Conservation (phyloP, 768 basidiomycete species). For the Tubosaeta sp. region DNA sequence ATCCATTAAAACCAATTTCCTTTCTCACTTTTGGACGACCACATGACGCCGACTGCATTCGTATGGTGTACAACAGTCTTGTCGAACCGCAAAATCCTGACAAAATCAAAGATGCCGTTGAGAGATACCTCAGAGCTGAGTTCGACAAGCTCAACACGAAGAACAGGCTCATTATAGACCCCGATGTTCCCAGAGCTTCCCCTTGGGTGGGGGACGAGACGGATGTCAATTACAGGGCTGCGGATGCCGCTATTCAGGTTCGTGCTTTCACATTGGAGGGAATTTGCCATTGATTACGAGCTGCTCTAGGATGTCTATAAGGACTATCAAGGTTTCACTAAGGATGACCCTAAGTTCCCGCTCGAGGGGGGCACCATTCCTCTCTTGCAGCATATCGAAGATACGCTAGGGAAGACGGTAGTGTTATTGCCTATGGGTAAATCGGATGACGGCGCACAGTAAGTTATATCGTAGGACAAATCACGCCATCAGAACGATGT, state of each 20-base stretch:
- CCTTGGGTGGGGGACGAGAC: background rate
- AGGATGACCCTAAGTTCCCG: slow-evolving; percentile 42
- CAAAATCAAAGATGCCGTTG: slow-evolving; percentile 58
- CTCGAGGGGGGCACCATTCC: slow-evolving; percentile 88
- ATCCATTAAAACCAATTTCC: background rate
- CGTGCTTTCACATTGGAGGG: background rate
- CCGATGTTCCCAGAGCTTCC: background rate
- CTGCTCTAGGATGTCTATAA: background rate
- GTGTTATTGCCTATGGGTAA: slow-evolving; percentile 85
- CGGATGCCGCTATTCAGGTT: background rate
- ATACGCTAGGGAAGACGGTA: slow-evolving; percentile 78
- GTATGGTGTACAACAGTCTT: slow-evolving; percentile 34
- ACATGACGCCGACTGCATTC: background rate
- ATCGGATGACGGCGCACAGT: slow-evolving; percentile 90
- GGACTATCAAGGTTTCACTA: background rate
- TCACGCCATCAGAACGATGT: background rate
- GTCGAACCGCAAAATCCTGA: slow-evolving; percentile 74
- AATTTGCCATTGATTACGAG: background rate
- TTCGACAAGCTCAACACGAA: slow-evolving; percentile 78
- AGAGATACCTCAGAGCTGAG: slow-evolving; percentile 60
- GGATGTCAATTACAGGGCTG: background rate
- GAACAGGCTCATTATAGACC: slow-evolving; percentile 41
- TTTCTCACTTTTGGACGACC: background rate
- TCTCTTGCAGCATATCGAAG: slow-evolving; percentile 75
- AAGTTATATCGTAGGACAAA: slow-evolving; percentile 28